Evolutionary conservation across 768 basidiomycete species (phyloP).

Genomic region (Mycena vitilis): DNA sequence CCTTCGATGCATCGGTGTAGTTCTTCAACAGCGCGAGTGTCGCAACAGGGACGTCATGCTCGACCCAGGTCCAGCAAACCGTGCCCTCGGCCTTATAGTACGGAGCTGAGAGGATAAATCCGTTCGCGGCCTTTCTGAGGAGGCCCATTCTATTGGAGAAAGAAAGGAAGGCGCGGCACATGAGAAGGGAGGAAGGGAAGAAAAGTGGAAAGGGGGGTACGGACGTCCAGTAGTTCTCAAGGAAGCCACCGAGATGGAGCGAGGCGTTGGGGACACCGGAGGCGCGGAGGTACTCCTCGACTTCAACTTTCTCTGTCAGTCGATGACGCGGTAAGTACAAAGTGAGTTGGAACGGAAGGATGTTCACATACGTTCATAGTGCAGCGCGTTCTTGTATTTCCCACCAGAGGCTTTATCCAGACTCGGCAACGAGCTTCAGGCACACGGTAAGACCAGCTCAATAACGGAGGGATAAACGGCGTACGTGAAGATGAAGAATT

Average conservation of each 20-base stretch:
- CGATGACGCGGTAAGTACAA: no score
- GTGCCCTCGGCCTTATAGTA: neutral
- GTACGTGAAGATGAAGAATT: neutral
- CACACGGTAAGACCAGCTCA: neutral
- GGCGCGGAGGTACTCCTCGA: neutral
- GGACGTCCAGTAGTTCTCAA: neutral
- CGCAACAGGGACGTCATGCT: neutral
- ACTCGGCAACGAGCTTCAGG: neutral
- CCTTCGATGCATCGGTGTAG: neutral
- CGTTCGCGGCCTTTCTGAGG: neutral
- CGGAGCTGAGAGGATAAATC: neutral
- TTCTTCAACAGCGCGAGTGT: neutral
- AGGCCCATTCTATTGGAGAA: neutral
- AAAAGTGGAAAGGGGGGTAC: neutral
- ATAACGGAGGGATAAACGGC: neutral
- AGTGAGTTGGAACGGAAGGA: neutral
- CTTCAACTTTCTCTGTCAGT: neutral
- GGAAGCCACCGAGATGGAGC: neutral
- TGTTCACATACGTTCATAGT: neutral
- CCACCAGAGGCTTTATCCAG: neutral
- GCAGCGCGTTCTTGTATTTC: neutral
- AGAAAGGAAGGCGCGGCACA: neutral
- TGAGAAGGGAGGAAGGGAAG: neutral
- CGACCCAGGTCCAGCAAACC: neutral
- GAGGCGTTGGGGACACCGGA: neutral